These are phyloP conservation scores for Telopea speciosissima DNA, from an alignment of 177 flowering plant species.

Conservation along the genomic window DNA sequence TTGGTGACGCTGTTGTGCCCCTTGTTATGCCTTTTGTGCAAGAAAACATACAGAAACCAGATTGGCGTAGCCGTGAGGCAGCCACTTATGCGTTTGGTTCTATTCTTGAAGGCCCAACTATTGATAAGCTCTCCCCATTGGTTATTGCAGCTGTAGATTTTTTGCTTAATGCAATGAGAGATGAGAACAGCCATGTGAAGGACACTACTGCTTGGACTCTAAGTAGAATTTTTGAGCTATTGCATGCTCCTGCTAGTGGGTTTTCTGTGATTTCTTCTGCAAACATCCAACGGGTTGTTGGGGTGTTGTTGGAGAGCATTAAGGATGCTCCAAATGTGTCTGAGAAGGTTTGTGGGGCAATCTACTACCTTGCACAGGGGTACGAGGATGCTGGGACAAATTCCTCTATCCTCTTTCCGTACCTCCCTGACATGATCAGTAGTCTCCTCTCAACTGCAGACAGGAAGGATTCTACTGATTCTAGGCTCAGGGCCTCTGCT, in stretches of 20 bases:
- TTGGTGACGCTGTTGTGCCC: slow-evolving; percentile 68
- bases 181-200: slow-evolving; percentile 68
- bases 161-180: slow-evolving; percentile 62
- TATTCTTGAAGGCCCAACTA: slow-evolving; percentile 77
- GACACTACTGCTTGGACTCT: slow-evolving; percentile 93
- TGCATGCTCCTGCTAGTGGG: slow-evolving; percentile 53
- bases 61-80: slow-evolving; percentile 81
- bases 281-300: slow-evolving; percentile 44
- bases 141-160: slow-evolving; percentile 60
- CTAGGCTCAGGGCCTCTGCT: slow-evolving; percentile 65
- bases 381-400: slow-evolving; percentile 55
- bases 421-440: slow-evolving; percentile 42
- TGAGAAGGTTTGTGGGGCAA: slow-evolving; percentile 83
- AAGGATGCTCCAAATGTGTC: slow-evolving; percentile 74
- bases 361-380: slow-evolving; percentile 76
- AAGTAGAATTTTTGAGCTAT: slow-evolving; percentile 72
- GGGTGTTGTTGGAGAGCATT: slow-evolving; percentile 57
- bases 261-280: slow-evolving; percentile 54
- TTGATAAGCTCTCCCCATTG: slow-evolving; percentile 56
- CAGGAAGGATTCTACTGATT: slow-evolving; percentile 53
- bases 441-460: slow-evolving; percentile 51
- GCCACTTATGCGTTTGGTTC: slow-evolving; percentile 90
- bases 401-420: slow-evolving; percentile 52
- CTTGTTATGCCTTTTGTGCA: slow-evolving; percentile 84
- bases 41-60: slow-evolving; percentile 56